These are phyloP conservation scores for Sungouiozyma intestinalis DNA, from an alignment of 805 yeast species.

Conservation along the genomic window DNA sequence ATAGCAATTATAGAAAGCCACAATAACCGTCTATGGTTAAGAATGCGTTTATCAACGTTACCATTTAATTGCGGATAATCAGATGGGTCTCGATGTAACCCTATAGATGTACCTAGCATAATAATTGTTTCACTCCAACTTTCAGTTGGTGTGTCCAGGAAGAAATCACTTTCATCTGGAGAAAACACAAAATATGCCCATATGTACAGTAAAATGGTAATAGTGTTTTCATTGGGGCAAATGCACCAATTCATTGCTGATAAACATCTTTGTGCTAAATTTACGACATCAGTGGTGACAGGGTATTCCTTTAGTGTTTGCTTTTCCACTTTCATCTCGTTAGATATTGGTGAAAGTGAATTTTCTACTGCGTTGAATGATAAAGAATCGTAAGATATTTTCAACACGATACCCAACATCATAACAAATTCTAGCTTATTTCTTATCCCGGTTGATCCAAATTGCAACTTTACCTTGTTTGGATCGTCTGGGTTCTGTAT, in stretches of 20 bases:
- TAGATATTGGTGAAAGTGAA: not conserved
- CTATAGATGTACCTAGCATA: slow-evolving; percentile 23
- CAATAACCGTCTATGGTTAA: slow-evolving; percentile 22
- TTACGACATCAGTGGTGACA: slow-evolving; percentile 15
- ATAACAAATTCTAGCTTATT: slow-evolving; percentile 20
- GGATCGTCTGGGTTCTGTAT: slow-evolving; percentile 4
- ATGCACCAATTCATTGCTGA: slow-evolving; percentile 21
- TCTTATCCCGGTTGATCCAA: slow-evolving; percentile 21
- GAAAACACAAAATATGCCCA: slow-evolving; percentile 27
- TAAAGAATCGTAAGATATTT: slow-evolving; percentile 21
- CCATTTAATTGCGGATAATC: slow-evolving; percentile 15
- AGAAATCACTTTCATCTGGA: slow-evolving; percentile 28
- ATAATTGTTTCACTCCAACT: slow-evolving; percentile 18
- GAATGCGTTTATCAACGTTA: slow-evolving; percentile 9
- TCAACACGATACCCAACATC: slow-evolving; percentile 17
- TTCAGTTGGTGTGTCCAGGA: slow-evolving; percentile 26
- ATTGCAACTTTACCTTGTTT: slow-evolving; percentile 12
- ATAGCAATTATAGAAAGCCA: slow-evolving; percentile 21
- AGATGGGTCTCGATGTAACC: slow-evolving; percentile 25
- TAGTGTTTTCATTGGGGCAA: slow-evolving; percentile 25
- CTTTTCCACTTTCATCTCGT: not conserved
- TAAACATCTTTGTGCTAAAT: slow-evolving; percentile 16
- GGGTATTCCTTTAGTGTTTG: slow-evolving; percentile 16
- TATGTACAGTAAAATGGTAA: slow-evolving; percentile 21
- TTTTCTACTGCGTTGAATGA: slow-evolving; percentile 10